Evolutionary conservation across 2,329 filamentous ascomycete species (phyloP), one percentile per base, ranked within the genome.

Genomic region (Tolypocladium endophyticum): DNA sequence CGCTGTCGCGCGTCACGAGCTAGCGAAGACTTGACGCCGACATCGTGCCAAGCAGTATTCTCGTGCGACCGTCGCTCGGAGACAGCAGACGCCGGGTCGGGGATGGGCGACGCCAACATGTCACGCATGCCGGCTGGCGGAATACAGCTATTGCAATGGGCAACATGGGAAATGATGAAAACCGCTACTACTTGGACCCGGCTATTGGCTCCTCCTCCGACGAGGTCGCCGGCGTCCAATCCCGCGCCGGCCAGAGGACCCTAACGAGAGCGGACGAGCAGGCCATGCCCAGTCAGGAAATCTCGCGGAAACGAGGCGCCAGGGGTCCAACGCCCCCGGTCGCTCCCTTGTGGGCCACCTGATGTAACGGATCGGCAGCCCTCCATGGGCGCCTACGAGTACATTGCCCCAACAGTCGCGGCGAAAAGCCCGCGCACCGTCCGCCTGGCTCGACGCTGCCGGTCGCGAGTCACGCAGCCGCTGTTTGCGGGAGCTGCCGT

Each of bases 331-430:
- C 14, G 3, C 45, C 59, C 55, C 55, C 58, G 39, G 25, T 61
- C 56, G 47, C 59, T 57, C 63, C 55, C 61, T 63, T 62, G 39
- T 28, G 62, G 64, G 61, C 63, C 59, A 61, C 63, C 63, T 71
- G 69, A 71, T 71, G 69, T 71, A 68, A 71, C 70, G 67, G 69
- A 71, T 71, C 69, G 69, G 61, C 69, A 64, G 33, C 28, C 28
- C 59, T 39, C 52, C 25, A 41, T 4, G 28, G 54, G 47, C 30
- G 52, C 45, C 61, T 61, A 61, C 30, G 30, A 33, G 30, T 33
- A 33, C 59, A 63, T 60, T 61, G n/a, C n/a, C 64, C 55, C 55
- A 43, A 47, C 59, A 20, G 55, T 56, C 9, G 58, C 30, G 16
- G 35, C 58, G 47, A 66, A 67, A 68, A 61, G 61, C n/a, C n/a